Conservation (phyloP, 169 alveolate genomes). For the Cryptosporidium parvum region DNA sequence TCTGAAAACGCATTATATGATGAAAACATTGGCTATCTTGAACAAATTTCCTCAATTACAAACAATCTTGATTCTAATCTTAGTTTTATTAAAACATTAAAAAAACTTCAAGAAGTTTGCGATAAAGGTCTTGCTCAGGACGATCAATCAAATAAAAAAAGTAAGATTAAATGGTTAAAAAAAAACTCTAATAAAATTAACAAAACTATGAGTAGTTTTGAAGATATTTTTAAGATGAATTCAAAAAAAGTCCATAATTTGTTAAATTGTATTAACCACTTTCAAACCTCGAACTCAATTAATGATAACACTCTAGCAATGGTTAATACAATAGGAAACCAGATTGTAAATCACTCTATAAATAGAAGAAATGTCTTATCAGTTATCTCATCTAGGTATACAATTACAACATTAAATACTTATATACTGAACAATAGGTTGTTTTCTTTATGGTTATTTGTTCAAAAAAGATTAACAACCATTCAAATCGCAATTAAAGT, state of each 20-base stretch:
- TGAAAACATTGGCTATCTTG: slow-evolving; percentile 11
- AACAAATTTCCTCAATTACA: background rate
- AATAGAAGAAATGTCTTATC: slow-evolving; percentile 56
- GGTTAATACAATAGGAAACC: slow-evolving; percentile 10
- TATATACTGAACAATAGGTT: slow-evolving; percentile 29
- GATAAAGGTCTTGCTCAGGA: slow-evolving; percentile 12
- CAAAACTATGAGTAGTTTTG: slow-evolving; percentile 11
- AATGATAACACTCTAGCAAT: background rate
- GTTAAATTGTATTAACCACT: slow-evolving; percentile 56
- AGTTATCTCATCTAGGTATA: slow-evolving; percentile 14
- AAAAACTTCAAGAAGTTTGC: slow-evolving; percentile 35
- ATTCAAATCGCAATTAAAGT: slow-evolving; percentile 23
- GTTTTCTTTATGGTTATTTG: slow-evolving; percentile 53
- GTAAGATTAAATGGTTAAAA: slow-evolving; percentile 29
- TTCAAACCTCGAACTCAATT: slow-evolving; percentile 24
- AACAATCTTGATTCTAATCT: background rate
- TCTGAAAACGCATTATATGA: background rate
- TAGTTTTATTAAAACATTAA: slow-evolving; percentile 22
- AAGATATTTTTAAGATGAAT: background rate
- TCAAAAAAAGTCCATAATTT: slow-evolving; percentile 24
- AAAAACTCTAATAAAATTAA: slow-evolving; percentile 12
- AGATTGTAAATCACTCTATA: slow-evolving; percentile 1
- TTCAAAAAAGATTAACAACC: slow-evolving; percentile 40
- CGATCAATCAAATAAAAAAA: background rate
- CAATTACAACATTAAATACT: background rate